Percentiles rank a stretch among this genome's conserved stretches.
Conservation (phyloP, 2,329 filamentous ascomycete species). For the Podosphaera aphanis region DNA sequence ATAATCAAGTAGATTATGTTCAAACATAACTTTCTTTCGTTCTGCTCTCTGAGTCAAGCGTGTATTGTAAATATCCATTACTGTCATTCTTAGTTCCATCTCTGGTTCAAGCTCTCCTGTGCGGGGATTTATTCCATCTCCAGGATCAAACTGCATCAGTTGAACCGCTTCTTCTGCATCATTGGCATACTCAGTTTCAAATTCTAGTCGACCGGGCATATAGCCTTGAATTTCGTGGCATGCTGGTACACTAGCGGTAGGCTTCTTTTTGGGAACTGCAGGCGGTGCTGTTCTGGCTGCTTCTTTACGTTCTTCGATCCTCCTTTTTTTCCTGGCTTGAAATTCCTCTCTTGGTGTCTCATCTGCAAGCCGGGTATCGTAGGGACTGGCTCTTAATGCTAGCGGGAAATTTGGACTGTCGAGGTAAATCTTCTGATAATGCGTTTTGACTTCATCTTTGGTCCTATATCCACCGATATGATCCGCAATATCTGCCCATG, state of each 20-base stretch:
- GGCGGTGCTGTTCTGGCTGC: conserved; percentile 64
- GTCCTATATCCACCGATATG: conserved; percentile 88
- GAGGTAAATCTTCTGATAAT: conserved; percentile 76
- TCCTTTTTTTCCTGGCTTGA: conserved; percentile 70
- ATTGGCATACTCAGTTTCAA: conserved; percentile 93
- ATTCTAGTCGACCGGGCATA: conserved; percentile 92
- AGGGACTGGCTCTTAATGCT: conserved; percentile 62
- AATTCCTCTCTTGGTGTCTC: conserved; percentile 77
- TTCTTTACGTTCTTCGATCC: conserved; percentile 82
- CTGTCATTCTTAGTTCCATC: conserved; percentile 89
- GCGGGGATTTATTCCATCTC: conserved; percentile 66
- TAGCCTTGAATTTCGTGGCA: conserved; percentile 97
- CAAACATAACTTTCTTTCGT: conserved; percentile 88
- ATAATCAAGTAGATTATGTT: conserved; percentile 84
- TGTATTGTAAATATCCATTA: conserved; percentile 96
- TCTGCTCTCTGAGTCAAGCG: conserved; percentile 76
- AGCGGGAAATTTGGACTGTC: conserved; percentile 67
- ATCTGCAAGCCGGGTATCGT: conserved; percentile 56
- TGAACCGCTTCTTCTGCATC: conserved; percentile 96
- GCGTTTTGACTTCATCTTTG: conserved; percentile 87
- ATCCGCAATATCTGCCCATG: conserved; percentile 93
- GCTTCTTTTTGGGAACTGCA: conserved; percentile 78
- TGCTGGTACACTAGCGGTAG: conserved; percentile 78
- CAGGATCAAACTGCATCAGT: conserved; percentile 93
- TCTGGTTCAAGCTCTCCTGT: conserved; percentile 82